A percentile compares a stretch with the other conserved stretches of the same genome.
These are phyloP conservation scores for Stentor roeselii DNA, from an alignment of 73 alveolate species.

Conservation along the genomic window DNA sequence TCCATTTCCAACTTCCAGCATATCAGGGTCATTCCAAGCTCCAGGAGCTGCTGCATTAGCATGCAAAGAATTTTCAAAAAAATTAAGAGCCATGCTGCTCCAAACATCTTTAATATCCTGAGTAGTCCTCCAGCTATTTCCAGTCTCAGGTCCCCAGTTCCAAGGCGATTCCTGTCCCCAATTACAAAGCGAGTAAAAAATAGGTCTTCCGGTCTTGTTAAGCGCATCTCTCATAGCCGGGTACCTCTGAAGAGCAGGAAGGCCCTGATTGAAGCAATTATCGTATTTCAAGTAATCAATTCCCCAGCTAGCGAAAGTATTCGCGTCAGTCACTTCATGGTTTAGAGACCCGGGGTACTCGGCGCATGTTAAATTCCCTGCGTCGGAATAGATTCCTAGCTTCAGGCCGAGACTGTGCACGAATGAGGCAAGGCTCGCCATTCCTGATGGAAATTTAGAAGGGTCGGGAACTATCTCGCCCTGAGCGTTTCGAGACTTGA, in stretches of 20 bases:
- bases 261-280: constrained; percentile 48
- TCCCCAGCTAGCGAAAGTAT: constrained; percentile 69
- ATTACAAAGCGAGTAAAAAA: constrained; percentile 91
- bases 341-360: constrained; percentile 77
- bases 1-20: constrained; percentile 96
- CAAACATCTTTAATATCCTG: constrained; percentile 69
- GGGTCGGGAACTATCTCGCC: constrained; percentile 54
- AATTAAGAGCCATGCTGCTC: constrained; percentile 20
- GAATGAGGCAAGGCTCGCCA: constrained; percentile 67
- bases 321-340: constrained; percentile 69
- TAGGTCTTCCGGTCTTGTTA: constrained; percentile 73
- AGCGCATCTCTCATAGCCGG: constrained; percentile 93
- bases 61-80: constrained; percentile 37
- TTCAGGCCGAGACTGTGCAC: constrained; percentile 68
- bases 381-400: constrained; percentile 81
- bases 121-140: constrained; percentile 97
- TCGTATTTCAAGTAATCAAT: constrained; percentile 74
- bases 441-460: constrained; percentile 76
- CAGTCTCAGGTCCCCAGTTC: constrained; percentile 76
- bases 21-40: constrained; percentile 99
- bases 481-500: constrained; percentile 30
- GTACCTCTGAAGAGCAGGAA: constrained; percentile 67
- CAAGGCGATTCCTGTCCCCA: constrained; percentile 92
- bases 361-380: constrained; percentile 76
- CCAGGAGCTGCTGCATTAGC: constrained; percentile 94